These are phyloP conservation scores for Phoma sp. DNA, from an alignment of 2,329 filamentous ascomycete species.

Conservation along the genomic window DNA sequence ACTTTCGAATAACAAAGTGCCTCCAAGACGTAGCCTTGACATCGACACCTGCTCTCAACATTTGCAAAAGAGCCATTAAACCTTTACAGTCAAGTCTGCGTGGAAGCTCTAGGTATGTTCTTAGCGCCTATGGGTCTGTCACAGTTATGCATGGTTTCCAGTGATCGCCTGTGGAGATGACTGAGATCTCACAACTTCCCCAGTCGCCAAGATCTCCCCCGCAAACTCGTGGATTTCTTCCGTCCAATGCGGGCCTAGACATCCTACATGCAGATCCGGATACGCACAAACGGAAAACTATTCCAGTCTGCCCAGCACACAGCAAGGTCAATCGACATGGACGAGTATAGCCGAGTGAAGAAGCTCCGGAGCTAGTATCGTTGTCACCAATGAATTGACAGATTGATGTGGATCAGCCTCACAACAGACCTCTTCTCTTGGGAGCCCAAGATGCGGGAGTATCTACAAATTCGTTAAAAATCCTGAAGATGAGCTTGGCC, in stretches of 20 bases:
- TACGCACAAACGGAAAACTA: conserved; percentile 5
- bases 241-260: conserved; percentile 5
- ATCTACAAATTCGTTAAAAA: not conserved
- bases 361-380: not conserved
- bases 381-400: not conserved
- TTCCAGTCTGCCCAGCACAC: not conserved
- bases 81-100: too few relatives aligned
- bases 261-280: not conserved
- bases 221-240: conserved; percentile 7
- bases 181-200: too few relatives aligned
- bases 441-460: conserved; percentile 1
- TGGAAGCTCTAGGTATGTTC: too few relatives aligned
- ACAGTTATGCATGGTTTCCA: too few relatives aligned
- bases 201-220: conserved; percentile 10
- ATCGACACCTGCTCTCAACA: too few relatives aligned
- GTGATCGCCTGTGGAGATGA: too few relatives aligned
- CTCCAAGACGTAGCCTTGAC: too few relatives aligned
- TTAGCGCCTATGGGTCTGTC: too few relatives aligned
- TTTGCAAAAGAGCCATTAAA: too few relatives aligned
- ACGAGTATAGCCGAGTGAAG: not conserved
- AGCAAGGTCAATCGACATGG: not conserved
- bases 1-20: too few relatives aligned
- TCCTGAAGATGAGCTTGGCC: conserved; percentile 2
- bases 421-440: not conserved
- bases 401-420: not conserved